Evolutionary conservation across 306 rosid species (phyloP).

Genomic region (Rubus parviflorus): DNA sequence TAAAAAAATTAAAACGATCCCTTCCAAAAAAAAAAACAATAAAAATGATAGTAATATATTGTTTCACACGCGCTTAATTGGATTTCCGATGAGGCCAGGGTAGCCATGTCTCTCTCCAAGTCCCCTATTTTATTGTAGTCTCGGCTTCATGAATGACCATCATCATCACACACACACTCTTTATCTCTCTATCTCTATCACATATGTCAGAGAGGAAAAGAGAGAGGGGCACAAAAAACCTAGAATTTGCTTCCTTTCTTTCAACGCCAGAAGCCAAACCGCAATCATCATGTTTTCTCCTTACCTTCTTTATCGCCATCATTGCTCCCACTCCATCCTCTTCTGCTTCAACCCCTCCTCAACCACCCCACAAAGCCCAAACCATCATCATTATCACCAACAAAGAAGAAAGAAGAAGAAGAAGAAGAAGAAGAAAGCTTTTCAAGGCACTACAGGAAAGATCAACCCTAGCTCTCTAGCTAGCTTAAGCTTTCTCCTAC

Average conservation of each 20-base stretch:
- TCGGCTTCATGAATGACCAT: neutral
- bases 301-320: conserved; percentile 64
- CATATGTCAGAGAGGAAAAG: conserved; percentile 18
- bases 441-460: conserved; percentile 8
- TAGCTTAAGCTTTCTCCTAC: neutral
- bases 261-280: conserved; percentile 43
- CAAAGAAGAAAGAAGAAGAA: conserved; percentile 11
- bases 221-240: conserved; percentile 25
- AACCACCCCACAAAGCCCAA: conserved; percentile 50
- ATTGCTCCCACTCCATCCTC: conserved; percentile 53
- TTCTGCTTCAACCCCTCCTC: conserved; percentile 22
- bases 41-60: neutral
- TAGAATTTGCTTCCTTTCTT: conserved; percentile 34
- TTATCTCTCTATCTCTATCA: conserved; percentile 9
- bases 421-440: conserved; percentile 9
- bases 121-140: neutral
- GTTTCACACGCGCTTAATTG: neutral
- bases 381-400: conserved; percentile 47
- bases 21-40: neutral
- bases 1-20: too few species aligned
- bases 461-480: conserved; percentile 15
- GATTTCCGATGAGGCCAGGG: conserved; percentile 2
- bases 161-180: conserved; percentile 7
- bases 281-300: conserved; percentile 59
- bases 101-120: neutral